Percentiles rank a stretch among this genome's conserved stretches.
phyloP scores from a whole-genome alignment of 805 yeast genomes.

The Lipomyces japonicus region DNA sequence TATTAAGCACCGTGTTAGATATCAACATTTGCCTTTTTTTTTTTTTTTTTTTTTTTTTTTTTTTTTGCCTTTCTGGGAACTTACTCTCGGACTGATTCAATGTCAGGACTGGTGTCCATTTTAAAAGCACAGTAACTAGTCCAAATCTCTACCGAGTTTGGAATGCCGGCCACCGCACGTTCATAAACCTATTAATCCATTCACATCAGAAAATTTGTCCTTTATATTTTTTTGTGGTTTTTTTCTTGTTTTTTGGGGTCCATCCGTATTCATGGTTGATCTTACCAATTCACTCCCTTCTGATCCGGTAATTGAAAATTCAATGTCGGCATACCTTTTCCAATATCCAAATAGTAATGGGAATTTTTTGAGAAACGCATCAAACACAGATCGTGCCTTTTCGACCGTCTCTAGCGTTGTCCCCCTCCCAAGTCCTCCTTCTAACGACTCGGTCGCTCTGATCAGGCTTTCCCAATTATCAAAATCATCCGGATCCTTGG shows the following conservation, averaged over 20 bases:
- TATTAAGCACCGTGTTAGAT: no score
- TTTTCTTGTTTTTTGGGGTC: no score
- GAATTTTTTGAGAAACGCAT: constrained; percentile 34
- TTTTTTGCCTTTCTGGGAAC: no score
- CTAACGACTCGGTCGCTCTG: constrained; percentile 32
- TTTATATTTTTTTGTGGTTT: no score
- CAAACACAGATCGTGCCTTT: constrained; percentile 34
- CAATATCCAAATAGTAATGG: constrained; percentile 44
- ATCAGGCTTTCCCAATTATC: constrained; percentile 38
- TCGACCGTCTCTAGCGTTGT: constrained; percentile 32
- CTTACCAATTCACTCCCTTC: constrained; percentile 34
- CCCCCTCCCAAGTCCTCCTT: constrained; percentile 36
- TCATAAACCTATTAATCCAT: constrained; percentile 32
- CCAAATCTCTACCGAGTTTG: constrained; percentile 40
- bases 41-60: no score
- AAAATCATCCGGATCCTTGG: constrained; percentile 35
- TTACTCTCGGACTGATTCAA: constrained; percentile 23
- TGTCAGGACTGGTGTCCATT: constrained; percentile 31
- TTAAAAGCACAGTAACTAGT: constrained; percentile 38
- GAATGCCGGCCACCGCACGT: constrained; percentile 36
- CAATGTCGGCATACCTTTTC: constrained; percentile 41
- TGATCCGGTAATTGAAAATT: constrained; percentile 36
- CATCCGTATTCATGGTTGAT: no score
- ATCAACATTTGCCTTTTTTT: no score
- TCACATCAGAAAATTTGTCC: not conserved